Evolutionary conservation across 495 filamentous ascomycete species (phyloP), one percentile per base, ranked within the genome.

Genomic region (Xylaria sp.): DNA sequence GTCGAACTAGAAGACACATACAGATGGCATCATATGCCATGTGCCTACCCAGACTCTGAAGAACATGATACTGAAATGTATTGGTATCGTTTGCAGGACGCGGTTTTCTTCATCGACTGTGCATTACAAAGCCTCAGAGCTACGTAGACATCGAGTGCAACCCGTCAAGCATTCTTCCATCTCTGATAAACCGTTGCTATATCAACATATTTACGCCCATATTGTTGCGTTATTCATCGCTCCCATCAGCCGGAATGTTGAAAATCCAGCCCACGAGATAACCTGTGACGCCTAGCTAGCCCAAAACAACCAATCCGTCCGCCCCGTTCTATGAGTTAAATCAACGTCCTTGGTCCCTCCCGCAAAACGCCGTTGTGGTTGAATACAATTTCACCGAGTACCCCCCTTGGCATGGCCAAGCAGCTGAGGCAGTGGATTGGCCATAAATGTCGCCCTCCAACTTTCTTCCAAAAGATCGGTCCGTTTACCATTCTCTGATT

Each of bases 301-400:
- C 33, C 24, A 67, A 24, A 8, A n/a, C 64, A 53, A 26, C 1
- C 21, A 50, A 26, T 35, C 62, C 31, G 26, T 52, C 24, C 43
- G 19, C 26, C 9, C 59, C 44, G 4, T 24, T 67, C 64, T 67
- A 67, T 67, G 33, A 53, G 11, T 55, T 55, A 67, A 67, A 53
- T 48, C 29, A 35, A 61, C 43, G 21, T 12, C 24, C 37, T 2
- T 41, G 41, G 19, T 8, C 55, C 41, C n/a, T 4, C 35, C 40
- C 37, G 26, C 0, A 50, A 66, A 68, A 68, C 52, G 67, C 53
- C 53, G 43, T 59, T 69, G 67, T 69, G 40, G 67, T 69, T 69
- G 67, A 69, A 59, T 59, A 69, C 53, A 61, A 61, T n/a, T 44
- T 58, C 37, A 24, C 11, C 52, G 4, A 57, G 31, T 26, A 31